Base-by-base conservation (phyloP, 2,329 filamentous ascomycete genomes). In the Arthrobotrys conoides region DNA sequence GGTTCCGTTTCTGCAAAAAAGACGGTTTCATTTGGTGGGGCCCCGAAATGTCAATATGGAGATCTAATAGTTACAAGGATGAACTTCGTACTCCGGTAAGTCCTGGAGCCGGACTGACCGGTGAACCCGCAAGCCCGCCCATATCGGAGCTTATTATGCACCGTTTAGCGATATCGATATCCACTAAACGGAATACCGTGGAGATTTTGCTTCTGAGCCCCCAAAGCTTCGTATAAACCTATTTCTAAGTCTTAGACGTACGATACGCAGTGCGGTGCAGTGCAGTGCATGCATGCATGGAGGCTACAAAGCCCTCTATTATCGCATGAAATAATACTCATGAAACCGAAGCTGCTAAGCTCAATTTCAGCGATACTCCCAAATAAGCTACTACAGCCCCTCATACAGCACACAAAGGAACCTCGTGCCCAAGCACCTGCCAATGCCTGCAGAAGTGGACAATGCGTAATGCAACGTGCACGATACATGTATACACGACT, bases 161-260 rank as follows among this genome's bases (percentile, higher is more conserved):
- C 8, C 22, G 8, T 44, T 61, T 24, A 61, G 36, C 57, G 57
- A 61, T 61, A 61, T 61, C 57, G 57, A 44, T 61, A 61, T 20
- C 20, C 14, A 41, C 57, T n/a, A 3, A 10, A 16, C 1, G 5
- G 38, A 10, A 59, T 36, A 38, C 20, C 18, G 30, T 36, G 22
- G 53, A 30, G 30, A 20, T 22, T 59, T 38, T 10, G 4, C 8
- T n/a, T 59, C 20, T 30, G 53, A 16, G 3, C n/a, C 20, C 16
- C 36, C 30, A 27, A 36, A 38, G 10, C 3, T n/a, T 20, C 55
- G 18, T 61, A 59, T 38, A 5, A 38, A 38, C 36, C 9, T 57
- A 57, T 38, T 14, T n/a, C 10, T 59, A 12, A 18, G 6, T 10
- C 44, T 48, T 22, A 4, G 44, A n/a, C 18, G 10, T 48, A 41